These are phyloP conservation scores for Albizia julibrissin DNA, from an alignment of 306 rosid genomes.

Conservation along the genomic window DNA sequence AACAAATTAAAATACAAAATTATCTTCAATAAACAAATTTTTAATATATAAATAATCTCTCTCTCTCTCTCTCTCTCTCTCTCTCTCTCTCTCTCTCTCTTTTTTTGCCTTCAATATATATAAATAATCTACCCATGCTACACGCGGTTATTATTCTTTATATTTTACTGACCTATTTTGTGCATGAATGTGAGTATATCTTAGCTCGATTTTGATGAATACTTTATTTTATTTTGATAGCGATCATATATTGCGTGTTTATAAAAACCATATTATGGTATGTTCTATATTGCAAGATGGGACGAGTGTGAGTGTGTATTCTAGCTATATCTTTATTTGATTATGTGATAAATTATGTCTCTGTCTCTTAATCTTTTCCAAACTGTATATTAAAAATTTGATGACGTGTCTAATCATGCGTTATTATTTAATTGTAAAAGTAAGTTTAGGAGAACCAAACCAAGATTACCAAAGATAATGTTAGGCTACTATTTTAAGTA, in stretches of 20 bases:
- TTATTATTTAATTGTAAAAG: conserved; percentile 8
- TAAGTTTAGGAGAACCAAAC: conserved; percentile 36
- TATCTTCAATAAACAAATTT: not conserved
- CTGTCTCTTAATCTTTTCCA: not conserved
- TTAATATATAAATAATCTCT: not conserved
- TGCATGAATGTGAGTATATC: not conserved
- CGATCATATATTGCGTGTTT: not conserved
- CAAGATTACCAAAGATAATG: conserved; percentile 34
- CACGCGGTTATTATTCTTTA: not conserved
- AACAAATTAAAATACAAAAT: no score
- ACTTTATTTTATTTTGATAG: not conserved
- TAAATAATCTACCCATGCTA: not conserved
- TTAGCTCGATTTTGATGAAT: not conserved
- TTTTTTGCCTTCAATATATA: not conserved
- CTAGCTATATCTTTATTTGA: not conserved
- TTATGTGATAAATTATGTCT: not conserved
- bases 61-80: no score
- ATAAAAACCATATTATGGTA: not conserved
- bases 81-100: no score
- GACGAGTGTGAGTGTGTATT: not conserved
- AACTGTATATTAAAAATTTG: conserved; percentile 4
- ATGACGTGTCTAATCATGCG: conserved; percentile 4
- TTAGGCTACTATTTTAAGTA: conserved; percentile 31
- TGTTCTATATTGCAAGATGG: not conserved
- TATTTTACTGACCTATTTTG: not conserved